These are phyloP conservation scores for Rhynchospora tenuis DNA, from an alignment of 176 grass and related monocot species.

Conservation along the genomic window DNA sequence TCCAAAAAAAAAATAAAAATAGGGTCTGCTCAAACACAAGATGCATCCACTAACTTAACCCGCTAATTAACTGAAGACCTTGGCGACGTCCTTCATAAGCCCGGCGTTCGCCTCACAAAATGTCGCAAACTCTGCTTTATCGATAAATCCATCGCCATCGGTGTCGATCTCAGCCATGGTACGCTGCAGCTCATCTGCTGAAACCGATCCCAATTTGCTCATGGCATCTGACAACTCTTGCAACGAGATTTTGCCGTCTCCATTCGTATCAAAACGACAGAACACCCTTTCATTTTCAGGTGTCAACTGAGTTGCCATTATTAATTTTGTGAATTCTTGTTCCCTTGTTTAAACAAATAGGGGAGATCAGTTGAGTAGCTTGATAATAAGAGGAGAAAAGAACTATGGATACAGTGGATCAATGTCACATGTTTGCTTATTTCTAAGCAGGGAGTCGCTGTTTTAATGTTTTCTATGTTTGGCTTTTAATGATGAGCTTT, in stretches of 20 bases:
- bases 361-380: neutral
- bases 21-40: neutral
- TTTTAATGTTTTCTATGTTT: neutral
- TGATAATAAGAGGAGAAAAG: neutral
- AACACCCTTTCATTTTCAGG: slow-evolving; percentile 71
- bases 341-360: neutral
- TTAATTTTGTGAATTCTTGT: neutral
- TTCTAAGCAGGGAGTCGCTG: neutral
- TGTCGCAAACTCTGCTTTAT: slow-evolving; percentile 58
- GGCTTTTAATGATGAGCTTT: neutral
- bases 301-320: neutral
- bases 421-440: neutral
- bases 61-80: slow-evolving; percentile 38
- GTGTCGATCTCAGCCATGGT: slow-evolving; percentile 93
- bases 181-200: slow-evolving; percentile 63
- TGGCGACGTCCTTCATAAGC: slow-evolving; percentile 74
- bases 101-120: slow-evolving; percentile 69
- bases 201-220: slow-evolving; percentile 53
- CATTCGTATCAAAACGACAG: slow-evolving; percentile 63
- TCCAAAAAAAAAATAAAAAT: neutral
- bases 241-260: slow-evolving; percentile 71
- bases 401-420: neutral
- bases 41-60: neutral
- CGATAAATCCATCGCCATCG: slow-evolving; percentile 66
- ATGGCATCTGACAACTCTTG: slow-evolving; percentile 63